Evolutionary conservation across 208 protist genomes (phyloP).

Genomic region (Crithidia fasciculata): DNA sequence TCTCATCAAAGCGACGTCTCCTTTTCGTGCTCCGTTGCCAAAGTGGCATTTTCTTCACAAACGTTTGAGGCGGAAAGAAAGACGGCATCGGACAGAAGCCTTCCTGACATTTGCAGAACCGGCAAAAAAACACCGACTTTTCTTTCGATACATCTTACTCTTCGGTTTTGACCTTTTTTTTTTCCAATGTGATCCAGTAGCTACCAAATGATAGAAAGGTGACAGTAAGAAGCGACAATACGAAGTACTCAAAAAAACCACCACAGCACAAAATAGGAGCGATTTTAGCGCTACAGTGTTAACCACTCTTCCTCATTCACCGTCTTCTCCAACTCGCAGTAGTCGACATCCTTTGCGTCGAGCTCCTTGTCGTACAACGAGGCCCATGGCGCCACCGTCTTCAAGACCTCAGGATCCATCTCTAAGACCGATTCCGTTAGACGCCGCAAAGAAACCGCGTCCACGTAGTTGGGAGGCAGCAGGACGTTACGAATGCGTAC

Average conservation of each 20-base stretch:
- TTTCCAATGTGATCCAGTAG: neutral
- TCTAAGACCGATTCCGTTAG: constrained; percentile 59
- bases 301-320: constrained; percentile 86
- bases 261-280: neutral
- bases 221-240: neutral
- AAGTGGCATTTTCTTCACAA: no score
- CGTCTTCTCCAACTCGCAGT: constrained; percentile 63
- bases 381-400: constrained; percentile 54
- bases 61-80: no score
- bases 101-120: no score
- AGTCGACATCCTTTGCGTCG: constrained; percentile 78
- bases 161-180: no score
- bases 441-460: constrained; percentile 66
- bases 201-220: neutral
- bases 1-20: no score
- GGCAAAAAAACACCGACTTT: no score
- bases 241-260: neutral
- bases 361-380: constrained; percentile 77
- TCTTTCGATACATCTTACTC: no score
- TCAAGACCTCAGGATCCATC: constrained; percentile 15
- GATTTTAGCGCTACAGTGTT: constrained; percentile 46
- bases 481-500: constrained; percentile 79
- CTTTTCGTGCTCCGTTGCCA: no score
- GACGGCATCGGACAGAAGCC: no score
- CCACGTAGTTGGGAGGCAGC: constrained; percentile 77